Base-by-base conservation (phyloP, 805 yeast species). In the Pichia nakasei region DNA sequence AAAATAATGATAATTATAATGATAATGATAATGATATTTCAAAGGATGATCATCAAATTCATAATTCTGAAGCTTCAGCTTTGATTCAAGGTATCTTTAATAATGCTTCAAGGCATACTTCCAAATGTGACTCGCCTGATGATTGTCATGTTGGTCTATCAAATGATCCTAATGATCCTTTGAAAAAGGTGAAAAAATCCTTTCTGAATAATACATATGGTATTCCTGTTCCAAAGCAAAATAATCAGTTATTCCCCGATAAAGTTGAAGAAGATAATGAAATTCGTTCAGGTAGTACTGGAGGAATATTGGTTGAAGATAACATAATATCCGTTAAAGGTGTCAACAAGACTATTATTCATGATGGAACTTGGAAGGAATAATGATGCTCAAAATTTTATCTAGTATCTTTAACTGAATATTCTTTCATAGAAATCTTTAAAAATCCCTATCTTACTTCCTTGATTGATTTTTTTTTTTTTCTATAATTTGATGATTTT, bases 281-380 rank as follows among this genome's bases (percentile, higher is more conserved):
- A 3, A 18, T 39, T 29, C 34, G 37, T n/a, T 19, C 17, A 17
- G 39, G 34, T 20, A 37, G 41, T 27, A 32, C 41, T 8, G 44
- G 80, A 11, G 80, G 80, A 17, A 82, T 91, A 9, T 80, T 87
- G 43, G 74, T 85, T 43, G 96, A 87, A 63, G 78, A 85, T 35
- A 52, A 42, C 29, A 81, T 87, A 17, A 78, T 87, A n/a, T 83
- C 81, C 41, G 83, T 83, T 22, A 80, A 82, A 57, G 96, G 96
- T 43, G 84, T 85, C 19, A 80, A 78, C 54, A 87, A 87, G 68
- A 86, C 94, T 4, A 84, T 87, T 48, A 86, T 87, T 54, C 91
- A 83, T 53, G 81, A 75, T 21, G 39, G 32, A 9, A 29, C 32
- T 29, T 29, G 32, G 32, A 29, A 12, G 15, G 32, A 29, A 29